Percentiles rank a stretch among this genome's conserved stretches.
Conservation (phyloP, 768 basidiomycete species). For the Pisolithus microcarpus region DNA sequence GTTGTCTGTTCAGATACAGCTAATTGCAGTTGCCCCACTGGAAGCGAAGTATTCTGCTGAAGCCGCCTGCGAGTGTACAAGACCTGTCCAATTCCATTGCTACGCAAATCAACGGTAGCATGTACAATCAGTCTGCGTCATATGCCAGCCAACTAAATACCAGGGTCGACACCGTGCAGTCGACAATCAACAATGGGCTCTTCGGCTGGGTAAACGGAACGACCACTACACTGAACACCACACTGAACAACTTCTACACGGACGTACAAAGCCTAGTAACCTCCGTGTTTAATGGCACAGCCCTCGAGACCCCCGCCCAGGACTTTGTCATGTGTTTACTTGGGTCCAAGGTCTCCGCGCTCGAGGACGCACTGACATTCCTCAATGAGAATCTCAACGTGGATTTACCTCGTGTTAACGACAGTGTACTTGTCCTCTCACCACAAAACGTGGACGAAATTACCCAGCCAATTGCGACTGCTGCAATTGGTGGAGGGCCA, state of each 20-base stretch:
- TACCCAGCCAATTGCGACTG: constrained; percentile 71
- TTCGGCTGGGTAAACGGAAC: constrained; percentile 96
- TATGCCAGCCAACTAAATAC: constrained; percentile 77
- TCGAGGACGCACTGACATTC: constrained; percentile 88
- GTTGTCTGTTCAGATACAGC: constrained; percentile 79
- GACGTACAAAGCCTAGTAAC: constrained; percentile 77
- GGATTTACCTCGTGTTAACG: constrained; percentile 71
- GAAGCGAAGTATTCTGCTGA: constrained; percentile 58
- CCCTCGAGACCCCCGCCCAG: constrained; percentile 73
- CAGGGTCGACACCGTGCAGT: constrained; percentile 64
- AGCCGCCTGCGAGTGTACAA: constrained; percentile 50
- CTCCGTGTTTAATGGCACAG: constrained; percentile 75
- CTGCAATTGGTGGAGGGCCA: constrained; percentile 63
- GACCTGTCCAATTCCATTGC: constrained; percentile 70
- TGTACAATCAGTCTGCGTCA: constrained; percentile 69
- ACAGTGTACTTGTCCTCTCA: constrained; percentile 71
- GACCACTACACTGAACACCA: constrained; percentile 79
- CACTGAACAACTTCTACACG: constrained; percentile 78
- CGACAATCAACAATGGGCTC: constrained; percentile 73
- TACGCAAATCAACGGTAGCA: constrained; percentile 70
- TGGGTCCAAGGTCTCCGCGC: constrained; percentile 81
- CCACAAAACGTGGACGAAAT: constrained; percentile 65
- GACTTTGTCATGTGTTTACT: constrained; percentile 87
- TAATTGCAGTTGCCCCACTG: constrained; percentile 70
- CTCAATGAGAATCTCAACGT: constrained; percentile 81